A percentile compares a stretch with the other conserved stretches of the same genome.
Evolutionary conservation across 2,329 filamentous ascomycete species (phyloP).

Genomic region (Beauveria varroae): DNA sequence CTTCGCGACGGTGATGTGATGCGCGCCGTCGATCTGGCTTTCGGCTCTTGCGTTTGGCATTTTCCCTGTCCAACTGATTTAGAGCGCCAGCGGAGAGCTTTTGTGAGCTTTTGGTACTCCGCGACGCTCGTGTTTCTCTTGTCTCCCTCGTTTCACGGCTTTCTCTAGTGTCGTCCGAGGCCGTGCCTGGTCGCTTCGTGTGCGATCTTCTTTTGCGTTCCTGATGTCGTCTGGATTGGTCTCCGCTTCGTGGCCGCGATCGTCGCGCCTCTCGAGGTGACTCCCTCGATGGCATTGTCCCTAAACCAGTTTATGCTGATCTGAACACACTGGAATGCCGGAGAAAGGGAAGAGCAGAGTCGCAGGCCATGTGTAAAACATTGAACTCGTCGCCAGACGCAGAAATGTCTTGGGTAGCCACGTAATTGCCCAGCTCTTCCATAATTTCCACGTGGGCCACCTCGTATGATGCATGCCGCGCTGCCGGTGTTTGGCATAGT

Average conservation of each 20-base stretch:
- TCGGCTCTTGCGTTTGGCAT: constrained; percentile 40
- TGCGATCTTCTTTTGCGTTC: constrained; percentile 29
- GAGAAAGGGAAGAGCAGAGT: constrained; percentile 8
- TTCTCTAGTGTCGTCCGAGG: constrained; percentile 26
- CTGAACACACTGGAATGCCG: constrained; percentile 19
- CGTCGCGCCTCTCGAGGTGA: constrained; percentile 24
- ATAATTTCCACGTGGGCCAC: constrained; percentile 3
- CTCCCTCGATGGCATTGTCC: constrained; percentile 29
- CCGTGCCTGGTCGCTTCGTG: constrained; percentile 24
- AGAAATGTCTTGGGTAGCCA: constrained; percentile 10
- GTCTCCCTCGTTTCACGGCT: constrained; percentile 10
- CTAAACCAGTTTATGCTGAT: constrained; percentile 11
- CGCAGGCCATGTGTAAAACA: background rate
- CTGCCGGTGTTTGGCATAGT: constrained; percentile 13
- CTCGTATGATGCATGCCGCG: constrained; percentile 3
- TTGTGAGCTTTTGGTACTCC: constrained; percentile 15
- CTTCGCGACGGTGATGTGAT: constrained; percentile 8
- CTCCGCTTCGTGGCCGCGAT: constrained; percentile 21
- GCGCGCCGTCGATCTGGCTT: constrained; percentile 32
- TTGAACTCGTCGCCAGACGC: background rate
- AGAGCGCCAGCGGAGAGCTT: constrained; percentile 48
- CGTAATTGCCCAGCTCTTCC: constrained; percentile 6
- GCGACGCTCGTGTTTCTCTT: background rate
- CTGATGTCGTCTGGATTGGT: constrained; percentile 25
- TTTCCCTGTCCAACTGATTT: constrained; percentile 56